Percentiles rank a stretch among this genome's conserved stretches.
Evolutionary conservation across 202 grass and related monocot genomes (phyloP).

Genomic region (Schoenoplectus tabernaemontani): DNA sequence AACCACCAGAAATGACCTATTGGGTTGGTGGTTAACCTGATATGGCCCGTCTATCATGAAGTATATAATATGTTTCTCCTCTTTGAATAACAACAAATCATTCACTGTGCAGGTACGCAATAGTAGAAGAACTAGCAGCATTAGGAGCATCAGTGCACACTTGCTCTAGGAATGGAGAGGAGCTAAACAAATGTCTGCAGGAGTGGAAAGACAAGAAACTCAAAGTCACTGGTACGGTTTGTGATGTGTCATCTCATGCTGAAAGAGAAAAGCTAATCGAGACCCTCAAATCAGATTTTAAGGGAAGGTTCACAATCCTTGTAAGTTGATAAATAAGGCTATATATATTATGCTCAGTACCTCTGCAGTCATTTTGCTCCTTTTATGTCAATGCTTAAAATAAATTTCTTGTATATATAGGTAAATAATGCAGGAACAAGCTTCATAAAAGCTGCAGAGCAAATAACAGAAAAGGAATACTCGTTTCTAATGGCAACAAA

Average conservation of each 20-base stretch:
- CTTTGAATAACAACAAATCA: background rate
- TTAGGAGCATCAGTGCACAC: constrained; percentile 45
- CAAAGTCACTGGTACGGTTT: constrained; percentile 35
- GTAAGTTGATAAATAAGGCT: constrained; percentile 27
- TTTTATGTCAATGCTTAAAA: background rate
- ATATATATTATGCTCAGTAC: background rate
- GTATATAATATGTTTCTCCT: background rate
- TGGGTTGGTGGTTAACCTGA: background rate
- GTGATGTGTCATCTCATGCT: constrained; percentile 47
- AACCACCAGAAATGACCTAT: background rate
- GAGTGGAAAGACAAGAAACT: constrained; percentile 9
- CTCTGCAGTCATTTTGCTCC: background rate
- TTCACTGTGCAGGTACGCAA: constrained; percentile 19
- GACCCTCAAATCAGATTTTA: constrained; percentile 34
- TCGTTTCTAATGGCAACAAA: constrained; percentile 43
- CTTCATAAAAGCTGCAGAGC: constrained; percentile 18
- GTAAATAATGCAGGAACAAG: constrained; percentile 55
- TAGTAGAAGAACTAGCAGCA: constrained; percentile 45
- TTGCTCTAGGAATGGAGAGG: constrained; percentile 30
- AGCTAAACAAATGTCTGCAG: constrained; percentile 19
- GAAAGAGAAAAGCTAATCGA: constrained; percentile 46
- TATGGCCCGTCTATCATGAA: background rate
- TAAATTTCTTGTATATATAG: constrained; percentile 15
- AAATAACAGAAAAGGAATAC: constrained; percentile 36
- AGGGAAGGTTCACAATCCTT: constrained; percentile 62